Conservation (phyloP, 768 basidiomycete genomes). For the Lactarius sanguifluus region DNA sequence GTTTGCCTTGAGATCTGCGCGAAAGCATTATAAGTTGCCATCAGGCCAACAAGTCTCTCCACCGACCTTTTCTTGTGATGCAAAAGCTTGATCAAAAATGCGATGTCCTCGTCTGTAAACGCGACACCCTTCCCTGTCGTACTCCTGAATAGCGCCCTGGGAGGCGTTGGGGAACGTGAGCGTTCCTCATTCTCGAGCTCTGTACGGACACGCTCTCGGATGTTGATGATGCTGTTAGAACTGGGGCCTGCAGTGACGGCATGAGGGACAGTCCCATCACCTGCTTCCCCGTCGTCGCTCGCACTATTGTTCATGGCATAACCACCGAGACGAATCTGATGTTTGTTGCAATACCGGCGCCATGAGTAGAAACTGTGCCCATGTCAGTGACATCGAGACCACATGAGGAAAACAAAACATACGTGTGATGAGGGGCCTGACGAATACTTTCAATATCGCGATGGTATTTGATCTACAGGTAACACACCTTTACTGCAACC, state of each 20-base stretch:
- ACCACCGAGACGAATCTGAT: slow-evolving; percentile 85
- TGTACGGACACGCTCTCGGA: slow-evolving; percentile 43
- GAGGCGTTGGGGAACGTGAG: slow-evolving; percentile 77
- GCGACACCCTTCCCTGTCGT: slow-evolving; percentile 90
- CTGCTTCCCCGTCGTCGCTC: slow-evolving; percentile 51
- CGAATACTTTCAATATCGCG: neutral
- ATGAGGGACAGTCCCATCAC: slow-evolving; percentile 35
- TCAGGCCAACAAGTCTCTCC: neutral
- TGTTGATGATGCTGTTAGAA: slow-evolving; percentile 42
- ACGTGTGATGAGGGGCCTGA: slow-evolving; percentile 90
- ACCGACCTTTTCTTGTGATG: slow-evolving; percentile 66
- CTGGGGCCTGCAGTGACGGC: slow-evolving; percentile 40
- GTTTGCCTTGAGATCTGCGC: slow-evolving; percentile 53
- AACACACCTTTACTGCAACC: slow-evolving; percentile 72
- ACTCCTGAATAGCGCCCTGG: slow-evolving; percentile 73
- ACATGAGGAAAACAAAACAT: slow-evolving; percentile 33
- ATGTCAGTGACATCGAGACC: slow-evolving; percentile 12
- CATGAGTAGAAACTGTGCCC: slow-evolving; percentile 76
- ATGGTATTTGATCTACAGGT: neutral
- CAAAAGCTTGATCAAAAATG: slow-evolving; percentile 73
- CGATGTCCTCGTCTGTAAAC: slow-evolving; percentile 81
- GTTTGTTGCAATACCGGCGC: slow-evolving; percentile 90
- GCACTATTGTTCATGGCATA: slow-evolving; percentile 80
- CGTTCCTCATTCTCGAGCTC: slow-evolving; percentile 42
- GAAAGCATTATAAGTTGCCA: slow-evolving; percentile 24